Base-by-base conservation (phyloP, 495 filamentous ascomycete species). In the Talaromyces ruber region DNA sequence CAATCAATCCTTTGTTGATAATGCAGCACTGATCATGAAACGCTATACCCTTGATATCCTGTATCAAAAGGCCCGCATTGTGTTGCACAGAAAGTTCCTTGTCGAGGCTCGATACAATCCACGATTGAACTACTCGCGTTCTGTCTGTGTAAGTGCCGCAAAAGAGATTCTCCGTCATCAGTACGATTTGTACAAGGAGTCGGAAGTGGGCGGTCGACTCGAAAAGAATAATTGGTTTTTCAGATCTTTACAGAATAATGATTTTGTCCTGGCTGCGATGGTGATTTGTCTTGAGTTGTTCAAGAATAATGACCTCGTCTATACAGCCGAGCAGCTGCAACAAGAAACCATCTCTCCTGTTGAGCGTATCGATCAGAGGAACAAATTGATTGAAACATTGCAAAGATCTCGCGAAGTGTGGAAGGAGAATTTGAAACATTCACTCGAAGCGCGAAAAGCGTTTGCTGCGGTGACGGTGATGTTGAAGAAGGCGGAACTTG, bases 241-340 rank as follows among this genome's bases (percentile, higher is more conserved):
- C 57, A 91, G 84, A 18, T 88, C 88, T 0, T 81, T 95, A 4
- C 90, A 91, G 18, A 88, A 86, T 54, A 79, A 83, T 25, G 93
- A 98, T 66, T 96, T 93, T 66, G 74, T 96, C 14, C 85, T 95
- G 18, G 92, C 90, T 1, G 88, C 90, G 2, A 97, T 96, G 91
- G 85, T 96, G 61, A 81, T 98, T 21, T 87, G 86, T 65, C 77
- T 96, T 30, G 92, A 95, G 64, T 77, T 97, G 4, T 72, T 70
- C 0, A 71, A 72, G 30, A 66, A 70, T 9, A 62, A 64, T 14
- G 62, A 69, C 6, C 59, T 55, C 21, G 65, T 51, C 1, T 43
- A 56, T 28, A 32, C 52, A 5, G 25, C 62, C 12, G 61, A 58
- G 37, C 37, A 26, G 5, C 28, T 30, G 1, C 63, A 65, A n/a